A percentile compares a stretch with the other conserved stretches of the same genome.
Evolutionary conservation across 225 moss, liverwort and hornwort species (phyloP).

Genomic region (Anthoceros angustus): DNA sequence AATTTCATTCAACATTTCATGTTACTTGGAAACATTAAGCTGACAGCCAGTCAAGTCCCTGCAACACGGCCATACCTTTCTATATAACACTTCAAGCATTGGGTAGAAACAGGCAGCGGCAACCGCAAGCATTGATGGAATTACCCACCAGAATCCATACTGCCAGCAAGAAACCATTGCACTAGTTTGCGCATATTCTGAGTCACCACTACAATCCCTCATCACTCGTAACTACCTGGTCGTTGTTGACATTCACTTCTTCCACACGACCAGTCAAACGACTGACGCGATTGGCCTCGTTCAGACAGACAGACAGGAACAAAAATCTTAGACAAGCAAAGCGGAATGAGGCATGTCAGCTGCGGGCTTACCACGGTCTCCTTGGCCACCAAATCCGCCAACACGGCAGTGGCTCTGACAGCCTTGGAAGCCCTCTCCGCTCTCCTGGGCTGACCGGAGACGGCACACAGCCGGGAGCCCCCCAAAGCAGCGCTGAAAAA

Average conservation of each 20-base stretch:
- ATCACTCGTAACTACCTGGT: neutral
- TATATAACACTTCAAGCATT: constrained; percentile 3
- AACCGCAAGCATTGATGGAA: constrained; percentile 3
- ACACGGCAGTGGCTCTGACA: neutral
- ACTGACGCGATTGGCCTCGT: neutral
- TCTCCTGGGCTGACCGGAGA: neutral
- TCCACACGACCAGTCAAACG: too few relatives aligned
- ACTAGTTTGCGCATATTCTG: neutral
- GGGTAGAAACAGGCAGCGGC: constrained; percentile 3
- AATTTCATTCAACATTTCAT: too few relatives aligned
- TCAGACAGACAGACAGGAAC: neutral
- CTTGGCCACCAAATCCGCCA: neutral
- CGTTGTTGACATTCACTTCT: neutral
- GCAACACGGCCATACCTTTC: constrained; percentile 3
- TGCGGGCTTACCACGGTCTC: constrained; percentile 1
- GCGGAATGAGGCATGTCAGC: neutral
- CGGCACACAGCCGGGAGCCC: neutral
- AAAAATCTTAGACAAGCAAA: neutral
- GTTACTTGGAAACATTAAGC: too few relatives aligned
- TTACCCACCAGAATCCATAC: constrained; percentile 1
- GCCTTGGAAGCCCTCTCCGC: neutral
- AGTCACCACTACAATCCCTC: neutral
- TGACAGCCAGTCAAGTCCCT: neutral
- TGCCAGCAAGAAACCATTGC: constrained; percentile 2
- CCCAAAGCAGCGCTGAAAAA: neutral